Evolutionary conservation across 305 asterid species (phyloP).

Genomic region (Solanum chacoense): DNA sequence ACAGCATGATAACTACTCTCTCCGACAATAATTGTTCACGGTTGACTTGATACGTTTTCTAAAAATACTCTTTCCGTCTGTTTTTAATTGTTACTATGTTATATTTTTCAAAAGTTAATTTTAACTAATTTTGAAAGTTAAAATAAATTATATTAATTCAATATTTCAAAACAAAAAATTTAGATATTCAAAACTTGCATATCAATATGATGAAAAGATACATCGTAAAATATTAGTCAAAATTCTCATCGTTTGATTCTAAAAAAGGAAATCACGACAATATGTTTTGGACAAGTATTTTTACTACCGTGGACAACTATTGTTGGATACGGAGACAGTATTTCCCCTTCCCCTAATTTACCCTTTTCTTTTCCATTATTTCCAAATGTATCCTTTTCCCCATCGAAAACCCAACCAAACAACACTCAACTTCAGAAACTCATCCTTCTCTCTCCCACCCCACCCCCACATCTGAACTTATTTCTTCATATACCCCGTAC

Average conservation of each 20-base stretch:
- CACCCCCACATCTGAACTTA: background rate
- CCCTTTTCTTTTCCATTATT: constrained; percentile 11
- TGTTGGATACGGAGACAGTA: background rate
- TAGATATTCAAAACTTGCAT: too few relatives aligned
- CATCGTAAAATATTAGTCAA: too few relatives aligned
- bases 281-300: background rate
- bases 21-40: too few relatives aligned
- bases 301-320: background rate
- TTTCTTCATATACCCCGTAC: background rate
- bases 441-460: constrained; percentile 15
- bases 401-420: constrained; percentile 12
- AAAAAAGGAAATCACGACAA: too few relatives aligned
- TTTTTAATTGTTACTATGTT: too few relatives aligned
- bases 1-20: background rate
- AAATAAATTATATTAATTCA: too few relatives aligned
- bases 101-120: too few relatives aligned
- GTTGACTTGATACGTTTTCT: rapidly evolving
- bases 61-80: too few relatives aligned
- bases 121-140: too few relatives aligned
- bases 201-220: background rate
- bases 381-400: constrained; percentile 16
- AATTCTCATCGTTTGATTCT: background rate
- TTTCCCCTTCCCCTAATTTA: background rate
- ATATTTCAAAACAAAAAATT: too few relatives aligned
- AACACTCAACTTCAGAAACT: constrained; percentile 18